Evolutionary conservation across 805 yeast species (phyloP).

Genomic region (Kuraishia cidri): DNA sequence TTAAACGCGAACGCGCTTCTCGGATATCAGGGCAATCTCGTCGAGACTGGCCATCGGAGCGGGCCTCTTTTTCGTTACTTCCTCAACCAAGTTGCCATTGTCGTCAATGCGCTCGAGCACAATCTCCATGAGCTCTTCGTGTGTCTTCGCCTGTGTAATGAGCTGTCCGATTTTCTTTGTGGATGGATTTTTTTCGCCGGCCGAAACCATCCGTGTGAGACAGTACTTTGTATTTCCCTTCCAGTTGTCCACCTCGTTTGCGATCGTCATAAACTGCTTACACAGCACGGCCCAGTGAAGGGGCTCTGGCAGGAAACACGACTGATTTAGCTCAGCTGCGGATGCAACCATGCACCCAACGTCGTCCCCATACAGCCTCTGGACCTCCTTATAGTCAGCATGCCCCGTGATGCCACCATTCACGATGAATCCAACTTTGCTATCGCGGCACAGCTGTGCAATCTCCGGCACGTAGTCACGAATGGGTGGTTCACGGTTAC

Average conservation of each 20-base stretch:
- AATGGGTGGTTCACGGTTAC: conserved; percentile 77
- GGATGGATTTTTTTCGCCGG: conserved; percentile 6
- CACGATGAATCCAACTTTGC: conserved; percentile 64
- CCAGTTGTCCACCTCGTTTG: conserved; percentile 50
- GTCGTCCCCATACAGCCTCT: conserved; percentile 40
- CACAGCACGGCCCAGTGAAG: conserved; percentile 46
- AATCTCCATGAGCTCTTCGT: conserved; percentile 35
- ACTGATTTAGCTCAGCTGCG: conserved; percentile 80
- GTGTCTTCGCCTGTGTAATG: conserved; percentile 46
- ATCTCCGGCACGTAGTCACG: conserved; percentile 61
- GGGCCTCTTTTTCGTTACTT: too few relatives aligned
- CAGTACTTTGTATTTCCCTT: conserved; percentile 76
- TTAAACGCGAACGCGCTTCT: too few relatives aligned
- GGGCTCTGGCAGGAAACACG: conserved; percentile 48
- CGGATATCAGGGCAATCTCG: too few relatives aligned
- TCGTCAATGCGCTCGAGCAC: conserved; percentile 23
- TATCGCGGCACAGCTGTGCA: conserved; percentile 46
- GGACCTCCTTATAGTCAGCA: conserved; percentile 43
- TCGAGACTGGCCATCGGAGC: too few relatives aligned
- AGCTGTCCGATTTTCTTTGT: conserved; percentile 39
- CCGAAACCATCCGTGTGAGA: conserved; percentile 65
- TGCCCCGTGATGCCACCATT: conserved; percentile 69
- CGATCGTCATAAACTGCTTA: conserved; percentile 45
- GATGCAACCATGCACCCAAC: conserved; percentile 95
- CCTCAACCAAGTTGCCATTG: conserved; percentile 16